Evolutionary conservation across 495 filamentous ascomycete species (phyloP).

Genomic region (Pyronema omphalodes): DNA sequence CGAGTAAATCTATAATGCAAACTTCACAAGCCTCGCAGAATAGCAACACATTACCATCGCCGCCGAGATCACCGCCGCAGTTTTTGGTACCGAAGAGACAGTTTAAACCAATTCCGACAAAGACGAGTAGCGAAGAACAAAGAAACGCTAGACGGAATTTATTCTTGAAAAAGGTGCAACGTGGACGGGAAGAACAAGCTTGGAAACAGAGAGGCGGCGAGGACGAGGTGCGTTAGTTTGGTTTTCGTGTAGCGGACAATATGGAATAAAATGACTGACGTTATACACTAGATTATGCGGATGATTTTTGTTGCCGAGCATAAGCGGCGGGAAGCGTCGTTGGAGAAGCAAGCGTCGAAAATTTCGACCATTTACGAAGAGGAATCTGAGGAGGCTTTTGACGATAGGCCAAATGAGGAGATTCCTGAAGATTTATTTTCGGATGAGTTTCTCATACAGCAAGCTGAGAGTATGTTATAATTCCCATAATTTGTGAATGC

Average conservation of each 20-base stretch:
- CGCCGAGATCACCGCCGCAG: constrained; percentile 18
- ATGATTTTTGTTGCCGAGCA: constrained; percentile 30
- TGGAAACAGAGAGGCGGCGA: constrained; percentile 51
- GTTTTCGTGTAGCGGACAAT: constrained; percentile 7
- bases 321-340: constrained; percentile 30
- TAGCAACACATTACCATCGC: constrained; percentile 12
- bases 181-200: constrained; percentile 45
- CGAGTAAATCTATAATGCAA: background rate
- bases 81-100: constrained; percentile 15
- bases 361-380: constrained; percentile 26
- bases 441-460: background rate
- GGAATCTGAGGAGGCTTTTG: constrained; percentile 7
- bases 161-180: constrained; percentile 63
- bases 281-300: constrained; percentile 28
- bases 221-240: constrained; percentile 44
- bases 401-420: background rate
- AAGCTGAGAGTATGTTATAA: background rate
- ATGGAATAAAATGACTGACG: constrained; percentile 1
- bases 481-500: background rate
- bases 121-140: constrained; percentile 26
- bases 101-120: constrained; percentile 15
- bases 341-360: constrained; percentile 16
- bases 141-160: constrained; percentile 39
- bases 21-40: background rate
- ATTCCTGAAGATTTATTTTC: background rate